Evolutionary conservation across 2,329 filamentous ascomycete species (phyloP).

Genomic region (Epichloe gansuensis): DNA sequence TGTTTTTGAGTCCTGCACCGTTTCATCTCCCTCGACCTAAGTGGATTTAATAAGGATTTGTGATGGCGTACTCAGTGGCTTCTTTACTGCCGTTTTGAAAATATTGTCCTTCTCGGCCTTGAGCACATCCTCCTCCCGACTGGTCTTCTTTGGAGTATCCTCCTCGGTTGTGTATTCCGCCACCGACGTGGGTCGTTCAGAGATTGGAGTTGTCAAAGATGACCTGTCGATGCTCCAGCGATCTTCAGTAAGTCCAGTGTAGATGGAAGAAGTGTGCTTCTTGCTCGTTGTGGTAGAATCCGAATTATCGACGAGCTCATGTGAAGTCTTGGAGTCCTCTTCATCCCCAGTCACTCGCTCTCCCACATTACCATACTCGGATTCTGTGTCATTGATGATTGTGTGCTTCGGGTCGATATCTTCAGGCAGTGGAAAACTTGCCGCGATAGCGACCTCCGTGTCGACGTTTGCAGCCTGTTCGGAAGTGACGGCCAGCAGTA

Average conservation of each 20-base stretch:
- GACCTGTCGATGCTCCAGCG: constrained; percentile 26
- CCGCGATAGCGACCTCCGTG: neutral
- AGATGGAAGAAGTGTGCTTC: constrained; percentile 27
- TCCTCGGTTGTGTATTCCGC: constrained; percentile 19
- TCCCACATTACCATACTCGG: neutral
- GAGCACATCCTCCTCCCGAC: constrained; percentile 10
- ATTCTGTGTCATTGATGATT: neutral
- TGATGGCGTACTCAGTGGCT: neutral
- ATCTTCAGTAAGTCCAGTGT: constrained; percentile 25
- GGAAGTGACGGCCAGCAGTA: neutral
- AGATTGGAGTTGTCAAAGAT: constrained; percentile 26
- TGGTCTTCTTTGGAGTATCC: constrained; percentile 19
- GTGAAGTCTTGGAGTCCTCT: neutral
- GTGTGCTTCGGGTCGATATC: constrained; percentile 1
- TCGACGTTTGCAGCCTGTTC: neutral
- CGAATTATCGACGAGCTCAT: constrained; percentile 13
- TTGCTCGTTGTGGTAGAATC: constrained; percentile 16
- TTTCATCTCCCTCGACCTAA: neutral
- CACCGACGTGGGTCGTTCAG: constrained; percentile 23
- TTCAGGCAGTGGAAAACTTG: neutral
- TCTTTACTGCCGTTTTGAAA: neutral
- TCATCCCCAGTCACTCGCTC: constrained; percentile 2
- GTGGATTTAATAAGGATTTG: neutral
- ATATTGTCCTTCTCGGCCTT: neutral
- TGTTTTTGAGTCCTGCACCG: neutral